These are phyloP conservation scores for Alternaria infectoria DNA, from an alignment of 2,329 filamentous ascomycete species.

Conservation along the genomic window DNA sequence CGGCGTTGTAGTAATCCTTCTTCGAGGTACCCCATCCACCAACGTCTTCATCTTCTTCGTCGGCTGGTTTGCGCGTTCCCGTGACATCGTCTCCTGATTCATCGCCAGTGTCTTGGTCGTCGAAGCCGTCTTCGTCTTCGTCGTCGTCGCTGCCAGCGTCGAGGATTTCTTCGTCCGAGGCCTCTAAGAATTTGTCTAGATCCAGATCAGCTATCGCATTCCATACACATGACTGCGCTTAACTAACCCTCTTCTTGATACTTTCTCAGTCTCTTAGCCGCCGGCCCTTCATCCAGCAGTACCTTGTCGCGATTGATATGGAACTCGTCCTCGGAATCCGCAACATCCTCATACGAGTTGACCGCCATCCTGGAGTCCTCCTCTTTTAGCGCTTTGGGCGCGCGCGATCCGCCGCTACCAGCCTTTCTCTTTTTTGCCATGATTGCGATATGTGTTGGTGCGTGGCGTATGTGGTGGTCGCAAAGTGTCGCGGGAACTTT, in stretches of 20 bases:
- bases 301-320: slow-evolving; percentile 86
- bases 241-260: slow-evolving; percentile 67
- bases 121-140: slow-evolving; percentile 49
- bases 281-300: slow-evolving; percentile 79
- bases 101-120: slow-evolving; percentile 48
- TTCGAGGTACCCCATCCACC: slow-evolving; percentile 87
- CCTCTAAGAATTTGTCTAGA: slow-evolving; percentile 63
- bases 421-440: slow-evolving; percentile 74
- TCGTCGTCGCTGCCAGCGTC: slow-evolving; percentile 54
- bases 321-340: slow-evolving; percentile 94
- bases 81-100: slow-evolving; percentile 42
- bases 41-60: slow-evolving; percentile 63
- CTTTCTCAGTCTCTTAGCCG: slow-evolving; percentile 77
- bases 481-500: slow-evolving; percentile 28
- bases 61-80: slow-evolving; percentile 46
- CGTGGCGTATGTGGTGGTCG: slow-evolving; percentile 8
- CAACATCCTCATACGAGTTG: slow-evolving; percentile 78
- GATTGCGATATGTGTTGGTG: slow-evolving; percentile 5
- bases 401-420: slow-evolving; percentile 53
- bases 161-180: slow-evolving; percentile 69
- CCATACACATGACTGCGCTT: neutral
- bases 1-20: slow-evolving; percentile 92
- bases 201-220: neutral
- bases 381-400: slow-evolving; percentile 42
- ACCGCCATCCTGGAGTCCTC: slow-evolving; percentile 63